These are phyloP conservation scores for Podila horticola DNA, from an alignment of 192 early-diverging fungal genomes.

Conservation along the genomic window DNA sequence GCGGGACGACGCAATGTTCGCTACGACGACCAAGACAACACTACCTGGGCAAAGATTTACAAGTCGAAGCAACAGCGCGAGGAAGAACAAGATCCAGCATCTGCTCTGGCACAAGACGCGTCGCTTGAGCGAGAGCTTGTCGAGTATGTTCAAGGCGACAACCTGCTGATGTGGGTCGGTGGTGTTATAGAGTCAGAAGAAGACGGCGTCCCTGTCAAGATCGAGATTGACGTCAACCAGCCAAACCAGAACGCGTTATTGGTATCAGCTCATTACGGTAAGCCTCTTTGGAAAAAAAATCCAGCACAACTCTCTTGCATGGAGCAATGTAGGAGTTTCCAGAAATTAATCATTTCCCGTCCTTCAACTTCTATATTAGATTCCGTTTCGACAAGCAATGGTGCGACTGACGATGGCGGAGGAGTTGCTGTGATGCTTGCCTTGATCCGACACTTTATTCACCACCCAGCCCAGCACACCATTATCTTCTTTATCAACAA, in stretches of 20 bases:
- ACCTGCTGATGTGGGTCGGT: slow-evolving; percentile 46
- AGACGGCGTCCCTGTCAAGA: slow-evolving; percentile 24
- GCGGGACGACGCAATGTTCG: slow-evolving; percentile 46
- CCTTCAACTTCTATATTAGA: slow-evolving; percentile 42
- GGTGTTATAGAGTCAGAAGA: slow-evolving; percentile 33
- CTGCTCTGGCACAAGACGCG: neutral
- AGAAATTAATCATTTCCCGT: neutral
- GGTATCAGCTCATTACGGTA: slow-evolving; percentile 73
- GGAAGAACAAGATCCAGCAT: slow-evolving; percentile 11
- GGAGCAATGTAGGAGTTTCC: too few species aligned
- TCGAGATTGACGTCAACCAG: slow-evolving; percentile 46
- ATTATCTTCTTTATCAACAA: slow-evolving; percentile 78
- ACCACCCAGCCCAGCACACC: slow-evolving; percentile 65
- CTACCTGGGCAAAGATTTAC: slow-evolving; percentile 14
- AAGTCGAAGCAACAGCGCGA: slow-evolving; percentile 17
- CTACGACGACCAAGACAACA: slow-evolving; percentile 29
- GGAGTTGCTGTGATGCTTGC: slow-evolving; percentile 71
- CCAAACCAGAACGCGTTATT: slow-evolving; percentile 59
- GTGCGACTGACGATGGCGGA: slow-evolving; percentile 75
- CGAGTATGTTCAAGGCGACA: slow-evolving; percentile 34
- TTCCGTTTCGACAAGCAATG: slow-evolving; percentile 72
- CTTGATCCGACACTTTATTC: slow-evolving; percentile 63
- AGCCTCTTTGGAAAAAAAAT: neutral
- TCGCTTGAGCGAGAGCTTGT: neutral
- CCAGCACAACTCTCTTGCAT: neutral